Evolutionary conservation across 2,329 filamentous ascomycete species (phyloP), one percentile per base, ranked within the genome.

Genomic region (Blastomyces silverae): DNA sequence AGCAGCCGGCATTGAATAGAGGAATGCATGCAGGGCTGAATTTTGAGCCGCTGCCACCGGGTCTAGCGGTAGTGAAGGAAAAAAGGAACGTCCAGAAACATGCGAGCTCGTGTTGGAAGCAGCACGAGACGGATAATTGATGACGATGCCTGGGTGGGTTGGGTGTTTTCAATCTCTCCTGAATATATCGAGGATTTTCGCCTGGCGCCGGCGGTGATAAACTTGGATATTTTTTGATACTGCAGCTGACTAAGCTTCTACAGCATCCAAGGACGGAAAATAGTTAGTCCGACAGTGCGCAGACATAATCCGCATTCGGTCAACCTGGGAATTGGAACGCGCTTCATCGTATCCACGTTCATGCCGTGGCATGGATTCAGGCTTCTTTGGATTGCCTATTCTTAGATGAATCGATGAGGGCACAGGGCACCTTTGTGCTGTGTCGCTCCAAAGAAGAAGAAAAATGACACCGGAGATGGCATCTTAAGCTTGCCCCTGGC

Each of bases 1-100:
- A 75, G 71, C 66, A 76, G 72, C 70, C 74, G 70, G 68, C 68
- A 72, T 69, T 73, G 75, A 73, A 79, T 78, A 74, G 75, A 72
- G 69, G 70, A 67, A 73, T 64, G 65, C 67, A 66, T 59, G 55
- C 66, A 69, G 67, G 64, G 67, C 67, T 65, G 67, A 63, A 61
- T 39, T 64, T 34, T 46, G 28, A 57, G 52, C 42, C 42, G 50
- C 67, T 65, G 65, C 67, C 62, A 64, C 67, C 65, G 67, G 66
- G 22, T 48, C 57, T 39, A 62, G 61, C 55, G 28, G 46, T 61
- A 60, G 52, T 53, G 44, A 31, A 64, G 42, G 22, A 31, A 37
- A 48, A 22, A 22, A 55, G 8, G 20, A 42, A 55, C 61, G 61
- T 42, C 31, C 28, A 55, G 13, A 31, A 62, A 56, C 52, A 53